Evolutionary conservation across 441 rosid genomes (phyloP).

Genomic region (Populus hybrid): DNA sequence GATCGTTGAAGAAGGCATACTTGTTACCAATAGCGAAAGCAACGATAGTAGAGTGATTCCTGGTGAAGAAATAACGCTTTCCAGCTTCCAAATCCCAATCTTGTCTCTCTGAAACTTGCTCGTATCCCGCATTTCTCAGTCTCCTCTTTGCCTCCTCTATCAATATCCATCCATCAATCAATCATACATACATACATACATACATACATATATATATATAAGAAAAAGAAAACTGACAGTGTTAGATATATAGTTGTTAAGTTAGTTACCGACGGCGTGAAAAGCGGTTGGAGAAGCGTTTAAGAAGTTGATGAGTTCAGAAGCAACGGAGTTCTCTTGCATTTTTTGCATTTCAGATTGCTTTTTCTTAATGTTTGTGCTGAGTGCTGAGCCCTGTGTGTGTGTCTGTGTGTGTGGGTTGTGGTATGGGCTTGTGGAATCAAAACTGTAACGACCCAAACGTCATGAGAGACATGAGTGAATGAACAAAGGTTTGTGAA

Average conservation of each 20-base stretch:
- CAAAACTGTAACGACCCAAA: background rate
- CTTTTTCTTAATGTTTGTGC: background rate
- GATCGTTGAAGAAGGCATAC: slow-evolving; percentile 51
- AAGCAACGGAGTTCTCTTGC: slow-evolving; percentile 32
- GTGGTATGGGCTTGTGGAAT: background rate
- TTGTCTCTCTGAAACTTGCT: slow-evolving; percentile 71
- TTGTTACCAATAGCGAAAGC: slow-evolving; percentile 92
- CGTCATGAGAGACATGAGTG: background rate
- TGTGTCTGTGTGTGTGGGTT: background rate
- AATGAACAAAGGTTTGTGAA: background rate
- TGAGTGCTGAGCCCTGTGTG: background rate
- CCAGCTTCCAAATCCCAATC: slow-evolving; percentile 86
- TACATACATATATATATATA: background rate
- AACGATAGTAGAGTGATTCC: slow-evolving; percentile 86
- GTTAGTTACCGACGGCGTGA: slow-evolving; percentile 80
- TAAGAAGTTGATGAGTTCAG: slow-evolving; percentile 73
- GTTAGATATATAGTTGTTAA: background rate
- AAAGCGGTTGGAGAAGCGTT: slow-evolving; percentile 97
- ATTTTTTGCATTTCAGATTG: slow-evolving; percentile 32
- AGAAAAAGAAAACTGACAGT: background rate
- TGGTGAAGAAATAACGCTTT: slow-evolving; percentile 77
- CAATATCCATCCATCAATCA: background rate
- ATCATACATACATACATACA: background rate
- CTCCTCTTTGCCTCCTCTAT: slow-evolving; percentile 82
- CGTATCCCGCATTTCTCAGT: slow-evolving; percentile 57